Conservation (phyloP, 345 rosid species). For the Citrus hindsii region DNA sequence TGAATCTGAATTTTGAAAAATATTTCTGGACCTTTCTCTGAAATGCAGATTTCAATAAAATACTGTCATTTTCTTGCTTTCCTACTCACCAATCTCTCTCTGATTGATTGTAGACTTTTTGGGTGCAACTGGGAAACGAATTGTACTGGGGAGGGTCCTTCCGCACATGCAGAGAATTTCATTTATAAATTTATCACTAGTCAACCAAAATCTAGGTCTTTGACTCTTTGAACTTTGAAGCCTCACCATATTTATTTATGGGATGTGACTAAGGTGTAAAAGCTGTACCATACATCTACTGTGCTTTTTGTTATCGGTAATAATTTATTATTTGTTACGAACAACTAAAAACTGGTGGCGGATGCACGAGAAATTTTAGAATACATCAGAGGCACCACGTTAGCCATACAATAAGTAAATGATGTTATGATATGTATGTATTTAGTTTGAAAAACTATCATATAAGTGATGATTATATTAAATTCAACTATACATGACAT, state of each 20-base stretch:
- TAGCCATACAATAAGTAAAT: too few relatives aligned
- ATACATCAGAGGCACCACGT: rapidly evolving
- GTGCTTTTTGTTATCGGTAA: too few relatives aligned
- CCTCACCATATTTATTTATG: neutral
- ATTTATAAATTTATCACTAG: neutral
- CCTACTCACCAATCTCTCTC: neutral
- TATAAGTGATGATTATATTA: too few relatives aligned
- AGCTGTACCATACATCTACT: too few relatives aligned
- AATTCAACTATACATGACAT: too few relatives aligned
- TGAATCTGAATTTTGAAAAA: neutral
- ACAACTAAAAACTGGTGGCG: too few relatives aligned
- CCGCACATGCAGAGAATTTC: neutral
- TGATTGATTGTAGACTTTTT: neutral
- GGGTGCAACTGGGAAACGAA: neutral
- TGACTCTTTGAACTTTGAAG: neutral
- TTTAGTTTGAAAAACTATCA: too few relatives aligned
- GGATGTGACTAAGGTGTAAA: too few relatives aligned
- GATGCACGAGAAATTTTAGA: too few relatives aligned
- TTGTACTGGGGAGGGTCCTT: conserved; percentile 23
- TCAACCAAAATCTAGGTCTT: neutral
- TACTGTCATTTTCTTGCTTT: neutral
- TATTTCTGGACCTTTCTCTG: neutral
- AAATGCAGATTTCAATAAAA: neutral
- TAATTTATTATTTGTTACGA: too few relatives aligned
- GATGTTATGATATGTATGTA: too few relatives aligned